These are phyloP conservation scores for Hypoxylon sp. DNA, from an alignment of 2,329 filamentous ascomycete genomes.

Conservation along the genomic window DNA sequence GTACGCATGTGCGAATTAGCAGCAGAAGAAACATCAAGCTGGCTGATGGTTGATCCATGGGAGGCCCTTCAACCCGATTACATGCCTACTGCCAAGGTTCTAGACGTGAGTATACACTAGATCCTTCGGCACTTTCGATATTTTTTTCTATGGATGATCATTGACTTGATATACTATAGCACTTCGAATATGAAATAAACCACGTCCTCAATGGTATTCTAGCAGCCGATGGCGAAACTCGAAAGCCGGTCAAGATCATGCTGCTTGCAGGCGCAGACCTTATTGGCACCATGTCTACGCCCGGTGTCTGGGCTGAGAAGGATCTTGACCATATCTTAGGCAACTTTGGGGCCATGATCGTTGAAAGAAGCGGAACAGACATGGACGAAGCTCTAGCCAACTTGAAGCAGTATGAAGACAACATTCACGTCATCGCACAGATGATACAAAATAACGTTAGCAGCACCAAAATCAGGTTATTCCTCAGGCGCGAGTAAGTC, in stretches of 20 bases:
- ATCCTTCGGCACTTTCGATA: background rate
- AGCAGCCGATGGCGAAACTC: constrained; percentile 75
- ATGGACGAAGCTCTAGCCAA: constrained; percentile 89
- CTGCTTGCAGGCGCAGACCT: constrained; percentile 85
- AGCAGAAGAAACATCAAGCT: constrained; percentile 79
- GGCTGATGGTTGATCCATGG: constrained; percentile 91
- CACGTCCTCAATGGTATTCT: constrained; percentile 81
- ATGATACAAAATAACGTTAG: constrained; percentile 90
- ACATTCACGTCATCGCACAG: constrained; percentile 89
- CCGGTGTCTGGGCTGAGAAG: constrained; percentile 84
- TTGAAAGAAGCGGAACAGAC: constrained; percentile 91
- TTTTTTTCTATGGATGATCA: constrained; percentile 5
- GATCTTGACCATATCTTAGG: constrained; percentile 92
- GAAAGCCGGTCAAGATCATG: constrained; percentile 78
- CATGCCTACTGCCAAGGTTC: constrained; percentile 87
- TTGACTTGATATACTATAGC: constrained; percentile 55
- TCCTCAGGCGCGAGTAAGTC: constrained; percentile 75
- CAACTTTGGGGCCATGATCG: constrained; percentile 83
- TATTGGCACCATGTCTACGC: constrained; percentile 80
- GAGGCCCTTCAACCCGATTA: constrained; percentile 90
- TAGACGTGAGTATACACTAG: constrained; percentile 66
- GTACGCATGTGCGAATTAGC: constrained; percentile 91
- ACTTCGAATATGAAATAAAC: constrained; percentile 93
- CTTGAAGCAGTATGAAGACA: constrained; percentile 85
- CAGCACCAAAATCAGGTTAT: constrained; percentile 85